Conservation (phyloP, 257 asterid genomes). For the Solanum bulbocastanum region DNA sequence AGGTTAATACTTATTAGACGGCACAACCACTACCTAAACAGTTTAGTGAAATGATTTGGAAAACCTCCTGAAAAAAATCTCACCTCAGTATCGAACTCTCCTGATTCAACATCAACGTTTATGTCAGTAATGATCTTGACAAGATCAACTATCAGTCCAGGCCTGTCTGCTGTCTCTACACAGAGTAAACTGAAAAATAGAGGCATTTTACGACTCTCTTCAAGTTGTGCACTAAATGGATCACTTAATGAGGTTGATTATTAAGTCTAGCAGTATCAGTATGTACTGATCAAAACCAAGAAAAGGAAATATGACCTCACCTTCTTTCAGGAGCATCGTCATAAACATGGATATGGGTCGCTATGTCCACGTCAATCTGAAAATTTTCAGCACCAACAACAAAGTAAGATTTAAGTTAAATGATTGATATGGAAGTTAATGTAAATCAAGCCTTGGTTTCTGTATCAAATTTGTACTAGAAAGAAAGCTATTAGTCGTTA, state of each 20-base stretch:
- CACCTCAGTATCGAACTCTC: slow-evolving; percentile 95
- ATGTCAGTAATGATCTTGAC: slow-evolving; percentile 77
- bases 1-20: background rate
- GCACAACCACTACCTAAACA: background rate
- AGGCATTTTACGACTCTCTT: background rate
- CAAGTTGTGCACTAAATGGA: background rate
- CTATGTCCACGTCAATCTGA: slow-evolving; percentile 50
- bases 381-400: background rate
- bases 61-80: background rate
- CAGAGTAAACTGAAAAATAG: slow-evolving; percentile 57
- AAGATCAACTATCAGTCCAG: slow-evolving; percentile 91
- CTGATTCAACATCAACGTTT: slow-evolving; percentile 67
- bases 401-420: background rate
- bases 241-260: background rate
- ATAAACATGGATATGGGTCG: background rate
- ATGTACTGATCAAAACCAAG: background rate
- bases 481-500: background rate
- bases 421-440: background rate
- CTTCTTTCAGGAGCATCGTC: background rate
- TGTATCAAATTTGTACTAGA: background rate
- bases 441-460: background rate
- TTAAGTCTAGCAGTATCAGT: background rate
- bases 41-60: background rate
- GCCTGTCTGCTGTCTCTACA: slow-evolving; percentile 84
- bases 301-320: background rate